Percentiles rank a stretch among this genome's conserved stretches.
phyloP scores from a whole-genome alignment of 371 early-diverging fungal species.

The Rhizopus delemar region DNA sequence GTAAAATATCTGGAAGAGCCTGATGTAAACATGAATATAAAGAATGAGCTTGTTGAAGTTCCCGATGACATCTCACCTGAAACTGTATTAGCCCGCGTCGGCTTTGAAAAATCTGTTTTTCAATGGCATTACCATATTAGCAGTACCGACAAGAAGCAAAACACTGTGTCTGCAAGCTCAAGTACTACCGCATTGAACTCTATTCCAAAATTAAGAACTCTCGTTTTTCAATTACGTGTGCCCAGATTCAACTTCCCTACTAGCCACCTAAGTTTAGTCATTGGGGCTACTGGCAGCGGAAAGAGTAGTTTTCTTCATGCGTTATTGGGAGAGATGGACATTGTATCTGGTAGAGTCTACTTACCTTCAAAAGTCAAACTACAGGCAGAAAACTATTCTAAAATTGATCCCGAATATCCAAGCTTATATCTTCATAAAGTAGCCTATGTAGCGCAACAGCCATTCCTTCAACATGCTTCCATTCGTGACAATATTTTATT shows the following conservation, averaged over 20 bases:
- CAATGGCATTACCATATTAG: constrained; percentile 43
- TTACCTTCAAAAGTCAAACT: constrained; percentile 26
- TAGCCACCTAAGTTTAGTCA: constrained; percentile 59
- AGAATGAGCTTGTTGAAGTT: constrained; percentile 17
- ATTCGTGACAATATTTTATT: constrained; percentile 87
- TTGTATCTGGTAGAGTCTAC: constrained; percentile 48
- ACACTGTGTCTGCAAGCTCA: neutral
- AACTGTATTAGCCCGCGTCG: constrained; percentile 37
- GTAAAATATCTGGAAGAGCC: constrained; percentile 54
- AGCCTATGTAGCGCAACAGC: constrained; percentile 81
- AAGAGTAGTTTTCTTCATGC: constrained; percentile 69
- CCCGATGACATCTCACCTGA: constrained; percentile 19
- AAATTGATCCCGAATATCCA: constrained; percentile 43
- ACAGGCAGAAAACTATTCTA: constrained; percentile 10
- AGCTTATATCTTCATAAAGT: constrained; percentile 50
- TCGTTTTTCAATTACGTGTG: constrained; percentile 20
- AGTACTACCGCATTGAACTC: constrained; percentile 11
- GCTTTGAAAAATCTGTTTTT: constrained; percentile 50
- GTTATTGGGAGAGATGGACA: constrained; percentile 70
- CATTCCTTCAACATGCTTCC: constrained; percentile 78
- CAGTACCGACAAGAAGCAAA: neutral
- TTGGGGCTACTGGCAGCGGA: constrained; percentile 73
- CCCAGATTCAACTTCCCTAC: constrained; percentile 58
- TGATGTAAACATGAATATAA: constrained; percentile 40
- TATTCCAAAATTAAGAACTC: constrained; percentile 7